Evolutionary conservation across 495 filamentous ascomycete species (phyloP), one percentile per base, ranked within the genome.

Genomic region (Penicillium parvum): DNA sequence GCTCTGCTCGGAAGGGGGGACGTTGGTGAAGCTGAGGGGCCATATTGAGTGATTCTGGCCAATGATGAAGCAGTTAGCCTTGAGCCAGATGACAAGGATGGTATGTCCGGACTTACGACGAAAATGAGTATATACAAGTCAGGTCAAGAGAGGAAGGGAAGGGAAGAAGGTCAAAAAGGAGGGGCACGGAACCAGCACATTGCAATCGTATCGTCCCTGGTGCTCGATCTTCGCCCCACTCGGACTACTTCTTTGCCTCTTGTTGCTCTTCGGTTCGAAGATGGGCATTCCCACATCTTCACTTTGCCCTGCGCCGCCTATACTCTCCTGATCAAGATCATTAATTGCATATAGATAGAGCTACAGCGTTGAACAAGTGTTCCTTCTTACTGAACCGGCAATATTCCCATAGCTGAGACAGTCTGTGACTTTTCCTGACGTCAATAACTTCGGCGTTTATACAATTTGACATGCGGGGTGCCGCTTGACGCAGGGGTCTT

Each of bases 1-100:
- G 86, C 72, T 91, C 88, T 33, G 86, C 88, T 48, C 85, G 78
- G 68, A 89, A 91, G 12, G 88, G 86, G 32, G 85, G 84, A 22
- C 71, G 69, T 60, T 74, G 77, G 59, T 77, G 76, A 36, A 76
- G 55, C 49, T 61, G 55, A 49, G 57, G 57, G 36, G 61, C 53
- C 66, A 71, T 71, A 20, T 61, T 52, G 51, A 40, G 30, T 29
- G 32, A 32, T 10, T 21, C 8, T 15, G 18, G n/a, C n/a, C n/a
- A n/a, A n/a, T n/a, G n/a, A n/a, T n/a, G n/a, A n/a, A n/a, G n/a
- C n/a, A 3, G 11, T 37, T 23, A 37, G n/a, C 32, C 20, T 14
- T 32, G 28, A 26, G 16, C 28, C 1, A 14, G 18, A 2, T 10
- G 9, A 16, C 8, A 9, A 21, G 17, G 25, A 19, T n/a, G n/a